Conservation (phyloP, 106 monocot genomes). For the Iris macrosiphon region DNA sequence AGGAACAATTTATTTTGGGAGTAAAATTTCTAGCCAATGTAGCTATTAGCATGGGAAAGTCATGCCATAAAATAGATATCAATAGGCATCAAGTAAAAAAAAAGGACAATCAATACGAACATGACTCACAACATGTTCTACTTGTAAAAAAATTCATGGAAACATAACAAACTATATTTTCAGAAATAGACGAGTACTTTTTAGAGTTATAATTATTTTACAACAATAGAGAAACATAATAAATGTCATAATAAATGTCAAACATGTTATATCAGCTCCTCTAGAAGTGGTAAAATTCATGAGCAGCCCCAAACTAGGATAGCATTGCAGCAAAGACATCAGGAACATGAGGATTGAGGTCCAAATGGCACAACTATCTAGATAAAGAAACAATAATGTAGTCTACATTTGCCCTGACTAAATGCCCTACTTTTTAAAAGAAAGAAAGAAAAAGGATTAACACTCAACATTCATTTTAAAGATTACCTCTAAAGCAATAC, state of each 20-base stretch:
- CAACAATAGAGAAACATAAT: background rate
- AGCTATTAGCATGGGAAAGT: too few relatives aligned
- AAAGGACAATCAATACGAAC: too few relatives aligned
- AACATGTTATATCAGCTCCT: constrained; percentile 56
- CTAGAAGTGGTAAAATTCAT: constrained; percentile 73
- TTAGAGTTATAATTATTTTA: too few relatives aligned
- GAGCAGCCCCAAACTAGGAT: constrained; percentile 80
- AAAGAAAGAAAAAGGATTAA: background rate
- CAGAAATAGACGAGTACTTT: too few relatives aligned
- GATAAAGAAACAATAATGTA: constrained; percentile 86
- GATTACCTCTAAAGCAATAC: background rate
- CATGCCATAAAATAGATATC: too few relatives aligned
- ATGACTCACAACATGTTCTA: too few relatives aligned
- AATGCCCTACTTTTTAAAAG: constrained; percentile 66
- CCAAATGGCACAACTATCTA: constrained; percentile 70
- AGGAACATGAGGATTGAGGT: constrained; percentile 65
- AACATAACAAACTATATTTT: too few relatives aligned
- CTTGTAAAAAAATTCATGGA: too few relatives aligned
- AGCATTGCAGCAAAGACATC: constrained; percentile 81
- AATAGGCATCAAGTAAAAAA: too few relatives aligned
- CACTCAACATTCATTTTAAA: background rate
- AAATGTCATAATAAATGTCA: too few relatives aligned
- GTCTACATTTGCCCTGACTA: constrained; percentile 81
- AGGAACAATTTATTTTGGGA: too few relatives aligned
- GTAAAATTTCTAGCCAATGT: too few relatives aligned